These are phyloP conservation scores for Porogramme epimiltina DNA, from an alignment of 1,284 basidiomycete genomes.

Conservation along the genomic window DNA sequence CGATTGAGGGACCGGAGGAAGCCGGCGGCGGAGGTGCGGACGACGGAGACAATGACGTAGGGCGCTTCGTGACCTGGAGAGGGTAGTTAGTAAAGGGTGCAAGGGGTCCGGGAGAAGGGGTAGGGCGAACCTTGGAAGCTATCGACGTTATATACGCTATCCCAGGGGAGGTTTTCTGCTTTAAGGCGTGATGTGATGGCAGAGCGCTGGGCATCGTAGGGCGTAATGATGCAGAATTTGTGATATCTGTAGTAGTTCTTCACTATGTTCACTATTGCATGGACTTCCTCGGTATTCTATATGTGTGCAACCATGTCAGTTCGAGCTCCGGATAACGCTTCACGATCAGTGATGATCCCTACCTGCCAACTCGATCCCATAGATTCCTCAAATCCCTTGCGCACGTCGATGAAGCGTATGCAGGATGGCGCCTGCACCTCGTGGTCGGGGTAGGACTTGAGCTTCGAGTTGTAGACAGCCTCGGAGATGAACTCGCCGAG, in stretches of 20 bases:
- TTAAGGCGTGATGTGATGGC: slow-evolving; percentile 52
- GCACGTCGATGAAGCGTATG: slow-evolving; percentile 42
- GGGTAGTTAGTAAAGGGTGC: not conserved
- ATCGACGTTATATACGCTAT: slow-evolving; percentile 67
- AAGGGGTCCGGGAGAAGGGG: slow-evolving; percentile 1
- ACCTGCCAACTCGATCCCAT: slow-evolving; percentile 46
- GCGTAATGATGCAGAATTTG: slow-evolving; percentile 64
- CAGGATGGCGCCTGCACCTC: slow-evolving; percentile 28
- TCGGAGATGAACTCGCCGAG: slow-evolving; percentile 52
- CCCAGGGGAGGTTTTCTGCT: slow-evolving; percentile 40
- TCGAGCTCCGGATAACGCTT: not conserved
- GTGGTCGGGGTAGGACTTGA: slow-evolving; percentile 42
- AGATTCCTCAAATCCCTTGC: slow-evolving; percentile 38
- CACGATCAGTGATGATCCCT: slow-evolving; percentile 8
- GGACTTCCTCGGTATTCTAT: slow-evolving; percentile 46
- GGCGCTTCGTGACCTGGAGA: slow-evolving; percentile 39
- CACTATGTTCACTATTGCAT: slow-evolving; percentile 41
- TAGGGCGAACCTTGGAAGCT: slow-evolving; percentile 59
- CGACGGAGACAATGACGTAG: slow-evolving; percentile 61
- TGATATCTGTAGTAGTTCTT: slow-evolving; percentile 29
- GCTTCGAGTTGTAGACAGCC: slow-evolving; percentile 40
- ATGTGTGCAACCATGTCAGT: not conserved
- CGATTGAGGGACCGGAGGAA: slow-evolving; percentile 59
- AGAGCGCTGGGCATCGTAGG: slow-evolving; percentile 67
- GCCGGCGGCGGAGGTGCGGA: slow-evolving; percentile 58